Conservation (phyloP, 208 protist genomes). For the Leishmania gerbilli region DNA sequence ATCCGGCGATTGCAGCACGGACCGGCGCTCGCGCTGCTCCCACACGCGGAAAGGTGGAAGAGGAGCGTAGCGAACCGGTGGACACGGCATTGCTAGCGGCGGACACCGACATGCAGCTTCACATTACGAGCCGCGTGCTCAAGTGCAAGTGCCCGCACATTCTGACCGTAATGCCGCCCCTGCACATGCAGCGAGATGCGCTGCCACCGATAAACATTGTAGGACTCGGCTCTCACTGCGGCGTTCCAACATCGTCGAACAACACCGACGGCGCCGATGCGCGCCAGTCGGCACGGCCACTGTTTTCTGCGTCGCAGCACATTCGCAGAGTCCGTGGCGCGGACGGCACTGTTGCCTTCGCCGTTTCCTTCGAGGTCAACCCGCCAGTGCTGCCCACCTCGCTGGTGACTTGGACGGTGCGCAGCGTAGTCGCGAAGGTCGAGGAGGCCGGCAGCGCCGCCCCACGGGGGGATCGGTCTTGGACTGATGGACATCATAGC, state of each 20-base stretch:
- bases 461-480: neutral
- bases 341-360: slow-evolving; percentile 35
- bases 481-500: neutral
- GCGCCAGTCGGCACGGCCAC: neutral
- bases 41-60: neutral
- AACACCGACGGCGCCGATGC: neutral
- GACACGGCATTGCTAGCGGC: neutral
- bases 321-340: slow-evolving; percentile 17
- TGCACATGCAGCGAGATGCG: slow-evolving; percentile 53
- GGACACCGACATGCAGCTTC: slow-evolving; percentile 68
- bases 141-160: slow-evolving; percentile 93
- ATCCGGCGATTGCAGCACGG: neutral
- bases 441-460: neutral
- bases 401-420: slow-evolving; percentile 60
- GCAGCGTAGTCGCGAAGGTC: neutral
- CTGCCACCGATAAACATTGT: slow-evolving; percentile 62
- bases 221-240: slow-evolving; percentile 78
- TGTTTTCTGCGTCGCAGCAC: neutral
- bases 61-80: neutral
- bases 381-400: slow-evolving; percentile 57
- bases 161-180: slow-evolving; percentile 77
- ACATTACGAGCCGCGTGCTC: slow-evolving; percentile 72
- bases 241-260: slow-evolving; percentile 13
- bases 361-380: slow-evolving; percentile 53
- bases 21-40: neutral